Base-by-base conservation (phyloP, 2,329 filamentous ascomycete genomes). In the Colletotrichum sp. region DNA sequence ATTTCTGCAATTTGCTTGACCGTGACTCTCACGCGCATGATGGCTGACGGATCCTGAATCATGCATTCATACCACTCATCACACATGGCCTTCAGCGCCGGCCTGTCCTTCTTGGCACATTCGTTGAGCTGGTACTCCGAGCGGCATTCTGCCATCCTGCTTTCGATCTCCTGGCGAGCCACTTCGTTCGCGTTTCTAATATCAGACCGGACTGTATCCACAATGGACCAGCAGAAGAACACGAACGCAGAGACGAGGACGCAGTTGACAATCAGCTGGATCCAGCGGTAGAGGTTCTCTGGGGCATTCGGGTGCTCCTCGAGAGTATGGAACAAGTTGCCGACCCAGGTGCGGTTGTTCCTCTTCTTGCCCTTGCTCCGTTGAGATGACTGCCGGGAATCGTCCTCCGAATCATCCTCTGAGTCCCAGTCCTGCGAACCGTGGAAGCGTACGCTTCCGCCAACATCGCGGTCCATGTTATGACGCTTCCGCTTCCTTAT, bases 1-100 rank as follows among this genome's bases (percentile, higher is more conserved):
- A 99, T 98, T 82, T 95, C 92, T 1, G 96, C 96, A 82, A 98
- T 94, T 30, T 96, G 97, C 81, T 95, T 94, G 7, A 95, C 96
- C 21, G 94, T 95, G 52, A 98, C 92, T 80, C 93, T 94, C 57
- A 96, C 94, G 49, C 94, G 90, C 79, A 95, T 96, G 72, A 98
- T 92, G 72, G 92, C 92, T 60, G 93, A 89, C 1, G 96, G 93
- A 81, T 98, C 95, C 78, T 94, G 92, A 78, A 93, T 92, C 95
- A 98, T 98, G 85, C 97, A 99, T 36, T 92, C 88, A 78, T 94
- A 92, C 96, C 96, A 99, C 77, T 93, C 91, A 39, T 92, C 90
- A 83, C 97, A 99, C 6, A 94, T 87, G 0, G 86, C 86, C 77
- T 94, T 91, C 79, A 99, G 88, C 0, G 94, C 95, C 0, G 96